phyloP scores from a whole-genome alignment of 169 alveolate species.

The Plasmodium relictum region DNA sequence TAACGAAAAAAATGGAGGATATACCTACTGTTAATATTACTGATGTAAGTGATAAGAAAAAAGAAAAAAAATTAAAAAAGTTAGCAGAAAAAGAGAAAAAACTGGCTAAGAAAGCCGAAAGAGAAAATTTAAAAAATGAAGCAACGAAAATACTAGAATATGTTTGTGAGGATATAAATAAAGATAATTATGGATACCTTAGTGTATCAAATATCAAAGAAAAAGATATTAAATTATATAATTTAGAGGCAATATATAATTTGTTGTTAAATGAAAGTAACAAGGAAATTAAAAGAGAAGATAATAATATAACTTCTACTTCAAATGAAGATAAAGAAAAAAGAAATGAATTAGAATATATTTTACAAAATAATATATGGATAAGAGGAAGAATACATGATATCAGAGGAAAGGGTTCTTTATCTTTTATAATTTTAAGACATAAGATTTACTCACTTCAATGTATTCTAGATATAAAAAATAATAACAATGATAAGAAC shows the following conservation, averaged over 20 bases:
- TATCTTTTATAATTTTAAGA: slow-evolving; percentile 86
- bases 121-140: slow-evolving; percentile 75
- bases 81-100: slow-evolving; percentile 62
- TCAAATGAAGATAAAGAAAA: background rate
- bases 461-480: slow-evolving; percentile 86
- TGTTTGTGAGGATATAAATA: slow-evolving; percentile 72
- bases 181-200: slow-evolving; percentile 65
- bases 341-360: slow-evolving; percentile 44
- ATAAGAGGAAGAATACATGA: slow-evolving; percentile 89
- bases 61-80: slow-evolving; percentile 68
- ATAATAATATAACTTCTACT: background rate
- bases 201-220: slow-evolving; percentile 19
- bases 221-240: slow-evolving; percentile 20
- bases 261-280: background rate
- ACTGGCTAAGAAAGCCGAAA: slow-evolving; percentile 76
- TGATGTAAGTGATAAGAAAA: slow-evolving; percentile 62
- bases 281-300: slow-evolving; percentile 46
- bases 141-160: slow-evolving; percentile 62
- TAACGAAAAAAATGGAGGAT: slow-evolving; percentile 27
- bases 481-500: slow-evolving; percentile 83
- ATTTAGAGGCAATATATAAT: slow-evolving; percentile 64
- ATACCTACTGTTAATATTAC: background rate
- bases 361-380: slow-evolving; percentile 81
- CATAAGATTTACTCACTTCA: slow-evolving; percentile 86
- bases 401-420: slow-evolving; percentile 88